Evolutionary conservation across 2,329 filamentous ascomycete species (phyloP).

Genomic region (Escovopsis sp.): DNA sequence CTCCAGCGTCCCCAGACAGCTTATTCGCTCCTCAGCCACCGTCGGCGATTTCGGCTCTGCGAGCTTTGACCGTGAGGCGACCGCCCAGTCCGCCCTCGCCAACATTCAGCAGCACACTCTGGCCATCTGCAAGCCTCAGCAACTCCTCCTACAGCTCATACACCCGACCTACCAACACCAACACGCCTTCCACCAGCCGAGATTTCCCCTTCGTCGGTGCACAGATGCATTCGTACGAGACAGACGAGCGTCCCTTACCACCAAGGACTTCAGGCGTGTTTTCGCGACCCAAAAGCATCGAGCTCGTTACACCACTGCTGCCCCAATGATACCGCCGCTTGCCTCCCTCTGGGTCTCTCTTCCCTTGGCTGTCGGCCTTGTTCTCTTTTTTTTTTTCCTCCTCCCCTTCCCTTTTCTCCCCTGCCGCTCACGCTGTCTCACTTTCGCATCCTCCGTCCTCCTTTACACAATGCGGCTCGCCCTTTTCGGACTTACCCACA

Average conservation of each 20-base stretch:
- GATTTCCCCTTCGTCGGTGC: constrained; percentile 41
- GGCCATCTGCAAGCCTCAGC: constrained; percentile 41
- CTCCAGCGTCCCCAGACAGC: constrained; percentile 31
- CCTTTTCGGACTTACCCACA: too few species aligned
- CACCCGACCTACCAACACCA: constrained; percentile 22
- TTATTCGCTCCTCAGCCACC: constrained; percentile 23
- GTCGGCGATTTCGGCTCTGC: constrained; percentile 40
- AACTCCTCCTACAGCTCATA: constrained; percentile 26
- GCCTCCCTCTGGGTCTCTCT: too few species aligned
- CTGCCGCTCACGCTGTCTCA: too few species aligned
- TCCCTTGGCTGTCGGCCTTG: too few species aligned
- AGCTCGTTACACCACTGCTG: constrained; percentile 46
- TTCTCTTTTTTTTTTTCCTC: neutral
- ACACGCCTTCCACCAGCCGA: constrained; percentile 21
- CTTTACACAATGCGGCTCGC: too few species aligned
- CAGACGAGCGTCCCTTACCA: constrained; percentile 39
- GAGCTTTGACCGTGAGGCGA: constrained; percentile 34
- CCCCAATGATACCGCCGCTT: constrained; percentile 23
- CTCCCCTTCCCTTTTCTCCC: neutral
- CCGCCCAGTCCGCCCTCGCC: constrained; percentile 42
- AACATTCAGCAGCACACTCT: constrained; percentile 29
- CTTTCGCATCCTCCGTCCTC: too few species aligned
- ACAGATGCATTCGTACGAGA: constrained; percentile 22
- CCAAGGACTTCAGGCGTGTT: constrained; percentile 38
- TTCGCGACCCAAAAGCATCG: constrained; percentile 46